Conservation (phyloP, 129 eudicot genomes). For the Flaveria brownii region DNA sequence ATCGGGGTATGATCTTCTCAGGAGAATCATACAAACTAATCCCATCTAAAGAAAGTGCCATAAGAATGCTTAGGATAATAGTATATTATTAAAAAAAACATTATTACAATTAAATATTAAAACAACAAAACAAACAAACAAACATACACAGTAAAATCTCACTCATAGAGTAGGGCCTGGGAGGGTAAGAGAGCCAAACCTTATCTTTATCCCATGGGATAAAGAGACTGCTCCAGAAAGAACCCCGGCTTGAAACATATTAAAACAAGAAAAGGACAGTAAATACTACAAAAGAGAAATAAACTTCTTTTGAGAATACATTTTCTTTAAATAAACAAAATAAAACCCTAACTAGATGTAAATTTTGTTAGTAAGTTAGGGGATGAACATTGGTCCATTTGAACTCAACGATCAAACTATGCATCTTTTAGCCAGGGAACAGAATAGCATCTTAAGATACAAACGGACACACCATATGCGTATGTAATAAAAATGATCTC, state of each 20-base stretch:
- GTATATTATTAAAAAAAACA: background rate
- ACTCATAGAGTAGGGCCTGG: too few relatives aligned
- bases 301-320: conserved; percentile 9
- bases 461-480: too few relatives aligned
- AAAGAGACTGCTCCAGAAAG: too few relatives aligned
- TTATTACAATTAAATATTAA: background rate
- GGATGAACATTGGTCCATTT: conserved; percentile 10
- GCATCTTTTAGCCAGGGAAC: too few relatives aligned
- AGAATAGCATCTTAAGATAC: too few relatives aligned
- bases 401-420: background rate
- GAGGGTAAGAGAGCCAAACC: too few relatives aligned
- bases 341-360: background rate
- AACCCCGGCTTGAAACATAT: too few relatives aligned
- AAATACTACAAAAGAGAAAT: background rate
- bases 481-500: too few relatives aligned
- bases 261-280: background rate
- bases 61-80: conserved; percentile 18
- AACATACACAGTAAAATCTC: too few relatives aligned
- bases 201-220: too few relatives aligned
- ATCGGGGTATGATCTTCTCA: conserved; percentile 83
- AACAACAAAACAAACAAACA: too few relatives aligned
- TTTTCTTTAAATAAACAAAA: background rate
- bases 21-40: conserved; percentile 94
- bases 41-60: conserved; percentile 60
- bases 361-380: too few relatives aligned